These are phyloP conservation scores for Aspergillus sparsus DNA, from an alignment of 495 filamentous ascomycete species.

Conservation along the genomic window DNA sequence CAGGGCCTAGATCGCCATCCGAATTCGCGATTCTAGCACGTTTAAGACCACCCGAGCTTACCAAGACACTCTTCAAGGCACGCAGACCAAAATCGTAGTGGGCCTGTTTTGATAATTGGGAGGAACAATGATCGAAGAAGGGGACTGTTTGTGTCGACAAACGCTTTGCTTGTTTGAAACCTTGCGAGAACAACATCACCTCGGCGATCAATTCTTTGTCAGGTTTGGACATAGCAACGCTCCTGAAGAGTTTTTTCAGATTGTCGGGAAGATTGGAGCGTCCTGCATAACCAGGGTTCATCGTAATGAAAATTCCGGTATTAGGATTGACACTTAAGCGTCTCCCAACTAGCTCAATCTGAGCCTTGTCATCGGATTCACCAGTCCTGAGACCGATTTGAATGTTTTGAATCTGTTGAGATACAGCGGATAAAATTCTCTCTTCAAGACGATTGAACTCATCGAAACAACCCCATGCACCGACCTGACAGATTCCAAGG, in stretches of 20 bases:
- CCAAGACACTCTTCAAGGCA: constrained; percentile 96
- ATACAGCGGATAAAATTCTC: constrained; percentile 94
- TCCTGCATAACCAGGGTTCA: constrained; percentile 99
- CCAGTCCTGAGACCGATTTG: constrained; percentile 88
- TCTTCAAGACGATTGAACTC: constrained; percentile 99
- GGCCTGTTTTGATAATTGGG: constrained; percentile 85
- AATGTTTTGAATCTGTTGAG: constrained; percentile 98
- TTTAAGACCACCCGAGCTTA: constrained; percentile 95
- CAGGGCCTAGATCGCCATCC: constrained; percentile 59
- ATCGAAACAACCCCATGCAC: constrained; percentile 99
- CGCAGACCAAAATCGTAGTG: constrained; percentile 99
- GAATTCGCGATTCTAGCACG: constrained; percentile 68
- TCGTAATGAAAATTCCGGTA: constrained; percentile 99
- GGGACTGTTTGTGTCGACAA: constrained; percentile 93
- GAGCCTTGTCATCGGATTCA: constrained; percentile 71
- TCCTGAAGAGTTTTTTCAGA: constrained; percentile 97
- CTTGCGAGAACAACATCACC: constrained; percentile 99
- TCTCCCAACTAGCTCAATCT: constrained; percentile 92
- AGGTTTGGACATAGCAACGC: constrained; percentile 98
- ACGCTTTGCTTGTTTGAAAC: constrained; percentile 91
- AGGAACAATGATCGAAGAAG: constrained; percentile 90
- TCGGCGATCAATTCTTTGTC: constrained; percentile 99
- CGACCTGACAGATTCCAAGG: constrained; percentile 97
- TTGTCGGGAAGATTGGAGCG: constrained; percentile 98
- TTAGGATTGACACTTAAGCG: constrained; percentile 83